phyloP scores from a whole-genome alignment of 2,329 filamentous ascomycete genomes.

The Aureobasidium leucospermi region DNA sequence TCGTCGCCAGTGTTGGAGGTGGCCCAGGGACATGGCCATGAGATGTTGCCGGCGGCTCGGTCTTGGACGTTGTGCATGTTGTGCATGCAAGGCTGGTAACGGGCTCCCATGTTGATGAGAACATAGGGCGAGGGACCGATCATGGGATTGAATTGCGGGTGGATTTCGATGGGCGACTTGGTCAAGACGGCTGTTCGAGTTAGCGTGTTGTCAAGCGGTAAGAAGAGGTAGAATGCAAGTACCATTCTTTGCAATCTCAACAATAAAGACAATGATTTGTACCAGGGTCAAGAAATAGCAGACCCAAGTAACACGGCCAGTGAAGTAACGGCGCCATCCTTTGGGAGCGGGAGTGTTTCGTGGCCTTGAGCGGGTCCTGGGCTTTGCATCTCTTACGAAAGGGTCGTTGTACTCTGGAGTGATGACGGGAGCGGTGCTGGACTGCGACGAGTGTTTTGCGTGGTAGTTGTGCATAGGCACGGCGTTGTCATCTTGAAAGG shows the following conservation, averaged over 20 bases:
- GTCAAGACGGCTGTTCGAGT: conserved; percentile 58
- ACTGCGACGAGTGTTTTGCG: conserved; percentile 30
- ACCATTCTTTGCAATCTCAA: conserved; percentile 79
- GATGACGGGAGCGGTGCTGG: conserved; percentile 32
- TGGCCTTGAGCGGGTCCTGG: not conserved
- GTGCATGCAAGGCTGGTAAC: conserved; percentile 93
- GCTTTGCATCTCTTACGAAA: conserved; percentile 29
- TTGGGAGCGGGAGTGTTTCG: conserved; percentile 16
- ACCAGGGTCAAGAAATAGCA: conserved; percentile 71
- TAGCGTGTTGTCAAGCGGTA: not conserved
- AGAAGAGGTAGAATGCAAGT: conserved; percentile 27
- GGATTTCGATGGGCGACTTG: conserved; percentile 67
- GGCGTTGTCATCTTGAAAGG: conserved; percentile 41
- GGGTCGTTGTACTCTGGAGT: conserved; percentile 33
- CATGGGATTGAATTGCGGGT: conserved; percentile 91
- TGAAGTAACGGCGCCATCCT: conserved; percentile 40
- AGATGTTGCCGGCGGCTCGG: conserved; percentile 41
- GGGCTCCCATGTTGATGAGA: conserved; percentile 93
- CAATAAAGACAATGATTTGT: conserved; percentile 82
- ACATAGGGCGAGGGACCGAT: conserved; percentile 88
- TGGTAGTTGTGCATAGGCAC: conserved; percentile 37
- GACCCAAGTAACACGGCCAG: conserved; percentile 63
- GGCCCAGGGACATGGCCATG: conserved; percentile 73
- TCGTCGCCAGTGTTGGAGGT: conserved; percentile 54
- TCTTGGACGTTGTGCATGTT: conserved; percentile 55